Percentiles rank a stretch among this genome's conserved stretches.
Evolutionary conservation across 371 early-diverging fungal genomes (phyloP).

Genomic region (Batrachochytrium dendrobatidis): DNA sequence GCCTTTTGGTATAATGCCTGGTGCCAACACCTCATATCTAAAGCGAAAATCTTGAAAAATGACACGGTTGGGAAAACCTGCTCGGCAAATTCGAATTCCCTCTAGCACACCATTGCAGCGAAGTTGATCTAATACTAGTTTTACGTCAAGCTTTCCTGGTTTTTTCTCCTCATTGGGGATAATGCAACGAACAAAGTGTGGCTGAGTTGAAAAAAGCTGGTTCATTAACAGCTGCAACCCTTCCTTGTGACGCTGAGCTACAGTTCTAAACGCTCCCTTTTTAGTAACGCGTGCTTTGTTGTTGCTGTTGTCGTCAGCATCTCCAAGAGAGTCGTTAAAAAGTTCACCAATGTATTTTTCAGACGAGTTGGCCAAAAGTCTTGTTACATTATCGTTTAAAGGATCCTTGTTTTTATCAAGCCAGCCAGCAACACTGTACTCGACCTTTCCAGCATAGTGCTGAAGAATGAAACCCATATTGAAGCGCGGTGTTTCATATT

Average conservation of each 20-base stretch:
- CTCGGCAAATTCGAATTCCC: constrained; percentile 97
- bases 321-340: constrained; percentile 72
- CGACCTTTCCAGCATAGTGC: constrained; percentile 98
- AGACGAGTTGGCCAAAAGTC: constrained; percentile 75
- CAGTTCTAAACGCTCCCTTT: constrained; percentile 91
- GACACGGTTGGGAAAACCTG: constrained; percentile 96
- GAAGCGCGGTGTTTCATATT: constrained; percentile 85
- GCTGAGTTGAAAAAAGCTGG: constrained; percentile 85
- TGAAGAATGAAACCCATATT: constrained; percentile 87
- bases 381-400: constrained; percentile 92
- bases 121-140: constrained; percentile 91
- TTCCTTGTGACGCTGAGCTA: constrained; percentile 95
- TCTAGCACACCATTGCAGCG: constrained; percentile 99
- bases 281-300: constrained; percentile 37
- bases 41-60: constrained; percentile 92
- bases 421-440: constrained; percentile 95
- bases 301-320: constrained; percentile 38
- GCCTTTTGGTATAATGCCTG: constrained; percentile 66
- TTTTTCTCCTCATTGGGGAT: constrained; percentile 95
- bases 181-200: constrained; percentile 99
- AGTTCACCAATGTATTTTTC: constrained; percentile 71
- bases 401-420: constrained; percentile 99
- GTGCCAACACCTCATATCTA: constrained; percentile 89
- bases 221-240: constrained; percentile 86
- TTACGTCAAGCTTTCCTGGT: constrained; percentile 71